phyloP scores from a whole-genome alignment of 257 asterid genomes.

The Thymus mandschuricus region DNA sequence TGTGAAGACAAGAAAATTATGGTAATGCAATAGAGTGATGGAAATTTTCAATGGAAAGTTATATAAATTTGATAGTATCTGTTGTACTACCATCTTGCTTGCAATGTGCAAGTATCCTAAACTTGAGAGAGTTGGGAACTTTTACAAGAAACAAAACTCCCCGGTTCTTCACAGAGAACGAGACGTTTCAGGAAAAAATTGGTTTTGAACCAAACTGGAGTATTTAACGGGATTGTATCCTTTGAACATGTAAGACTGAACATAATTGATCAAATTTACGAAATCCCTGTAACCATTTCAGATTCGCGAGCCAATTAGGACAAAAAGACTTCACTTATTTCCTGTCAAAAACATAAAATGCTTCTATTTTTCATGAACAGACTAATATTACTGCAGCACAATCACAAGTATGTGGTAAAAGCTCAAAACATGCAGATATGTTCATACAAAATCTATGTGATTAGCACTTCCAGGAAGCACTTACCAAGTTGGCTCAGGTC shows the following conservation, averaged over 20 bases:
- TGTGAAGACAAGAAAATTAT: background rate
- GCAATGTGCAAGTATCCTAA: background rate
- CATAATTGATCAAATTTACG: background rate
- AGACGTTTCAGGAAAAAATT: background rate
- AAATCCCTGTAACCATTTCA: conserved; percentile 4
- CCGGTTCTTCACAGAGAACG: background rate
- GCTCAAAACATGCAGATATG: conserved; percentile 14
- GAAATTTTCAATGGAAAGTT: background rate
- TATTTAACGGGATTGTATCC: background rate
- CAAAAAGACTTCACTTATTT: no score
- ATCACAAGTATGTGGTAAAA: background rate
- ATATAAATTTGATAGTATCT: background rate
- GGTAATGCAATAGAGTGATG: background rate
- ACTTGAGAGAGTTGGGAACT: background rate
- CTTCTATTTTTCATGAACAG: no score
- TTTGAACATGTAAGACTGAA: background rate
- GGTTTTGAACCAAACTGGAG: background rate
- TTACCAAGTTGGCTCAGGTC: background rate
- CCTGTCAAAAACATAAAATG: no score
- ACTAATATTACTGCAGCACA: background rate
- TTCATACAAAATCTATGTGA: background rate
- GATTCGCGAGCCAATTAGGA: background rate
- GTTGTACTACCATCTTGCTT: background rate
- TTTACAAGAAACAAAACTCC: conserved; percentile 2
- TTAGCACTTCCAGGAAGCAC: conserved; percentile 17